Conservation (phyloP, 1,139 yeast species). For the Protomyces pachydermus region DNA sequence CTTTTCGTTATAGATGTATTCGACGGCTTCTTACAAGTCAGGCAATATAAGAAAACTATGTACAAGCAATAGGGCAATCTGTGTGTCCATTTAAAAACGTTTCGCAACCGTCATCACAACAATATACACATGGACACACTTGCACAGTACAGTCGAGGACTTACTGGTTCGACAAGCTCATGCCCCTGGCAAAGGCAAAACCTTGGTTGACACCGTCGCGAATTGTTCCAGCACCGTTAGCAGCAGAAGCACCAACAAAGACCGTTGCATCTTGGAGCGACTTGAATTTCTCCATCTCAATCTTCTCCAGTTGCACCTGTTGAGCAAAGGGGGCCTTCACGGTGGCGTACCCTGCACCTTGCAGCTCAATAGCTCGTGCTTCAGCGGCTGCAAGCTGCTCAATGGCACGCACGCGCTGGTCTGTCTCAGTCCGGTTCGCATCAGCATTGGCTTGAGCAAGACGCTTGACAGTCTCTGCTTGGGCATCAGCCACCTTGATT, state of each 20-base stretch:
- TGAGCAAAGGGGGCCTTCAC: background rate
- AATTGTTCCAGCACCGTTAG: background rate
- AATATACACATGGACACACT: no score
- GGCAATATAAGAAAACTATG: no score
- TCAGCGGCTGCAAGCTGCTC: conserved; percentile 14
- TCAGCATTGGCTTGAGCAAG: conserved; percentile 19
- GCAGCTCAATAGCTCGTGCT: conserved; percentile 10
- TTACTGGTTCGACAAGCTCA: background rate
- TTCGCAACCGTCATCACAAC: no score
- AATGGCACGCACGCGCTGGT: conserved; percentile 2
- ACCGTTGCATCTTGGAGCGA: conserved; percentile 3
- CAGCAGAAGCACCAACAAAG: background rate
- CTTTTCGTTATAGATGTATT: no score
- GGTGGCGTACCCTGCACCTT: conserved; percentile 14
- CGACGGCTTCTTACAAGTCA: no score
- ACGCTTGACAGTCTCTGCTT: conserved; percentile 18
- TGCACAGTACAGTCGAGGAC: no score
- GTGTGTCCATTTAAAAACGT: no score
- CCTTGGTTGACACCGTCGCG: conserved; percentile 2
- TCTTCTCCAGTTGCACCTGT: conserved; percentile 11
- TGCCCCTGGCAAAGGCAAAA: conserved; percentile 5
- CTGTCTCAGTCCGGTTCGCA: conserved; percentile 14
- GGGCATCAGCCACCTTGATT: conserved; percentile 14
- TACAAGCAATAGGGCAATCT: no score
- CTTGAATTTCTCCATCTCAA: conserved; percentile 6